A percentile compares a stretch with the other conserved stretches of the same genome.
Conservation (phyloP, 108 stramenopile species). For the Fragilariopsis cylindrus region DNA sequence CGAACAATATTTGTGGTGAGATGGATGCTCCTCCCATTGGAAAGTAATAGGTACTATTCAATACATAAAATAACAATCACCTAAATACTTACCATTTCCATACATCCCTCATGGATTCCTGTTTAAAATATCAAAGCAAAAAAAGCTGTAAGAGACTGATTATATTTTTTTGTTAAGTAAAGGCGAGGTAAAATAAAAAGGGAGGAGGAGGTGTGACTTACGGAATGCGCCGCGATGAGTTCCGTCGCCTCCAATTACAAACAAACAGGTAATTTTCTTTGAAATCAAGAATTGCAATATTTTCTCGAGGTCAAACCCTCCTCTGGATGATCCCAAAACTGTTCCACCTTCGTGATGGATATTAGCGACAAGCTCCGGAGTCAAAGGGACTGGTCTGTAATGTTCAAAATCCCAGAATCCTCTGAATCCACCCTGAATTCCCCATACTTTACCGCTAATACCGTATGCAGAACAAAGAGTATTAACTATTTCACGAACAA, state of each 20-base stretch:
- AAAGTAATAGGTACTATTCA: no score
- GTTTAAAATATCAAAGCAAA: not conserved
- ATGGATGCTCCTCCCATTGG: no score
- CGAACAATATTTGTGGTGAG: no score
- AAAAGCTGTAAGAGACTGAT: not conserved
- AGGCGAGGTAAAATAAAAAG: not conserved
- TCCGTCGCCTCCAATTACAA: conserved; percentile 98
- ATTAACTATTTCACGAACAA: conserved; percentile 91
- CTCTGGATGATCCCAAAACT: conserved; percentile 88
- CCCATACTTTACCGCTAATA: conserved; percentile 84
- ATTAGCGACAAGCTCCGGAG: conserved; percentile 74
- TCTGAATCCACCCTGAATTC: conserved; percentile 89
- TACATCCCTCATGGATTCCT: conserved; percentile 86
- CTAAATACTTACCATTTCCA: conserved; percentile 58
- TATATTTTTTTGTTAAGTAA: not conserved
- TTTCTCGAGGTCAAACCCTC: conserved; percentile 94
- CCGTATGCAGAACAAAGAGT: conserved; percentile 79
- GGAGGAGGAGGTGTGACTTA: not conserved
- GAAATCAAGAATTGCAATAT: conserved; percentile 74
- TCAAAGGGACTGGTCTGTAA: conserved; percentile 73
- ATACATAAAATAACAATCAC: not conserved
- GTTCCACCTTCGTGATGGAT: conserved; percentile 97
- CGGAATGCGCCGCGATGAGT: conserved; percentile 94
- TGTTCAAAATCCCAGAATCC: conserved; percentile 80
- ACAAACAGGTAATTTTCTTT: conserved; percentile 83